Conservation (phyloP, 228 moss, liverwort and hornwort species). For the Sphagnum magellanicum region DNA sequence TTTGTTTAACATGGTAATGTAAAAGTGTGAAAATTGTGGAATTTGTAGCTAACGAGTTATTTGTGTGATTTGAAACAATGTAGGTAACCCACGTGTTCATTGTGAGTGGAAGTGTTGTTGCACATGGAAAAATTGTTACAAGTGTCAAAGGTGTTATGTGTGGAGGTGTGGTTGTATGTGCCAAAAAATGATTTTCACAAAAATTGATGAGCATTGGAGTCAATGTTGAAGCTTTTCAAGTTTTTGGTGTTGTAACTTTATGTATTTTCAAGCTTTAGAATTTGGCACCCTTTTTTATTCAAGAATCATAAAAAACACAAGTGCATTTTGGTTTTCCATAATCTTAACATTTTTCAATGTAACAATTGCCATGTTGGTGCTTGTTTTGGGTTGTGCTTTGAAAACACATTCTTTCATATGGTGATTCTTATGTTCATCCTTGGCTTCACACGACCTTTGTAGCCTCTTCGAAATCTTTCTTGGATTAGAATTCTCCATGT, state of each 20-base stretch:
- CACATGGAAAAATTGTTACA: not conserved
- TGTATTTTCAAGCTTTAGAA: not conserved
- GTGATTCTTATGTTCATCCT: not conserved
- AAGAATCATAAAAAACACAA: not conserved
- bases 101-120: too few species aligned
- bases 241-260: not conserved
- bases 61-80: too few species aligned
- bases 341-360: not conserved
- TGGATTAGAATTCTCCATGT: not conserved
- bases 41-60: too few species aligned
- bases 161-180: not conserved
- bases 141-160: not conserved
- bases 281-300: not conserved
- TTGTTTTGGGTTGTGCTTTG: not conserved
- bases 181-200: not conserved
- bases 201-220: not conserved
- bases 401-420: not conserved
- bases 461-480: not conserved
- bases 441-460: not conserved
- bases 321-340: not conserved
- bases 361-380: not conserved
- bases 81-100: too few species aligned
- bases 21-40: too few species aligned
- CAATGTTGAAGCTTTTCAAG: not conserved
- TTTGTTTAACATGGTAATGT: too few species aligned